Base-by-base conservation (phyloP, 495 filamentous ascomycete genomes). In the Immersiella caudata region DNA sequence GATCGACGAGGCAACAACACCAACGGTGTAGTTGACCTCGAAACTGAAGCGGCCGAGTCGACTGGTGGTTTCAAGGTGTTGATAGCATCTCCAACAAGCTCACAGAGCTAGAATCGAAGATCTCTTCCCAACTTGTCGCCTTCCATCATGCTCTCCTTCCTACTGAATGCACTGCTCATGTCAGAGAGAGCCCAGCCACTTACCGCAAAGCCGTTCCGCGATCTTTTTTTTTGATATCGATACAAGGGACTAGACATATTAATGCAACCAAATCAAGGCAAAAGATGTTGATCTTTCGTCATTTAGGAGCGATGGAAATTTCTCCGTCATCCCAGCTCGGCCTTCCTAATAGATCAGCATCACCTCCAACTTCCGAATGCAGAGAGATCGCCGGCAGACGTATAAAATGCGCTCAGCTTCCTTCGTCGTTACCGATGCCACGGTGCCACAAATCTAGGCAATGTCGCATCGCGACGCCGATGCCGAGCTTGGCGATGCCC, bases 1-100 rank as follows among this genome's bases (percentile, higher is more conserved):
- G 20, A 79, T 83, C 57, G 79, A 83, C 55, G 79, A 80, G 66
- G 73, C 14, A 5, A 63, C 24, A 8, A 62, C 35, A 11, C 20
- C 35, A 3, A 62, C 60, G 6, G 49, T 46, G 40, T 46, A 18
- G 16, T 46, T 46, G 40, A 46, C 2, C 5, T 46, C 40, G 40
- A 14, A 4, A 12, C 2, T 4, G 40, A 46, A 18, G 40, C 16
- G 16, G 40, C 2, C 40, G 8, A 33, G 29, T 8, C 3, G 29
- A 33, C 8, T 33, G 29, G 4, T 8, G 29, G 29, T 33, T 8
- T 33, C 29, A 8, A 8, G 29, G 29, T 8, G 29, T 3, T 4
- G 29, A 8, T 8, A 33, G 29, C 8, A 33, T 33, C 29, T 33
- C 29, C 29, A 33, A 8, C 8, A 8, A 33, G 8, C 8, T 33